phyloP scores from a whole-genome alignment of 805 yeast species.

The Ogataea zsoltii region DNA sequence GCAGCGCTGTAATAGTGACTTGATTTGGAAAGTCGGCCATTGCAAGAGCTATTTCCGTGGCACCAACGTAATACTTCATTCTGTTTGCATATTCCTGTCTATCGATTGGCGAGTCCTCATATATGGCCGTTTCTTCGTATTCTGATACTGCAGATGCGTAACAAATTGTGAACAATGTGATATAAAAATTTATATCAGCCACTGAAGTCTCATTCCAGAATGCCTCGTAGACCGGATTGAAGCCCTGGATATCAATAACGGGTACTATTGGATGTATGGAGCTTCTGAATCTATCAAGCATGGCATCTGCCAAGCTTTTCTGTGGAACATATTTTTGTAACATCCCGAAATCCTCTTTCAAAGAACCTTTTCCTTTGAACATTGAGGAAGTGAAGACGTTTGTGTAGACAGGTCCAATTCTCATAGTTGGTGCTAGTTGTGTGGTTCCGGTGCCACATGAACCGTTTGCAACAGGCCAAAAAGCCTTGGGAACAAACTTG shows the following conservation, averaged over 20 bases:
- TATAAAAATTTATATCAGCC: constrained; percentile 45
- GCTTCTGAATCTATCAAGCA: constrained; percentile 48
- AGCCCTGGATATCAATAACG: constrained; percentile 46
- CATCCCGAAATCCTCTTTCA: constrained; percentile 9
- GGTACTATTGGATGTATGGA: constrained; percentile 61
- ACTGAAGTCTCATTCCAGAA: constrained; percentile 44
- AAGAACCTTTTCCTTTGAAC: constrained; percentile 24
- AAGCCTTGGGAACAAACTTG: too few relatives aligned
- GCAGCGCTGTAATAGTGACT: constrained; percentile 41
- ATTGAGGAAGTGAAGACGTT: constrained; percentile 27
- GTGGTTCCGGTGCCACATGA: too few relatives aligned
- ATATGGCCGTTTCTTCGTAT: constrained; percentile 56
- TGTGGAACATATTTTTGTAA: constrained; percentile 43
- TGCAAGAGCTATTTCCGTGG: constrained; percentile 49
- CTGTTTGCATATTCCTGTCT: constrained; percentile 39
- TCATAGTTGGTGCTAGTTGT: constrained; percentile 8
- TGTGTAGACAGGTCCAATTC: constrained; percentile 27
- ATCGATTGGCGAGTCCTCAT: constrained; percentile 22
- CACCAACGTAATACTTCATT: constrained; percentile 50
- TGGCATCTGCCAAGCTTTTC: constrained; percentile 44
- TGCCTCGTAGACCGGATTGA: constrained; percentile 45
- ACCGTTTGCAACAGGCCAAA: too few relatives aligned
- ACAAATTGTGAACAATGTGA: constrained; percentile 51
- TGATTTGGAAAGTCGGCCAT: constrained; percentile 52
- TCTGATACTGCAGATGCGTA: constrained; percentile 62